Base-by-base conservation (phyloP, 2,329 filamentous ascomycete species). In the Zymoseptoria tritici region DNA sequence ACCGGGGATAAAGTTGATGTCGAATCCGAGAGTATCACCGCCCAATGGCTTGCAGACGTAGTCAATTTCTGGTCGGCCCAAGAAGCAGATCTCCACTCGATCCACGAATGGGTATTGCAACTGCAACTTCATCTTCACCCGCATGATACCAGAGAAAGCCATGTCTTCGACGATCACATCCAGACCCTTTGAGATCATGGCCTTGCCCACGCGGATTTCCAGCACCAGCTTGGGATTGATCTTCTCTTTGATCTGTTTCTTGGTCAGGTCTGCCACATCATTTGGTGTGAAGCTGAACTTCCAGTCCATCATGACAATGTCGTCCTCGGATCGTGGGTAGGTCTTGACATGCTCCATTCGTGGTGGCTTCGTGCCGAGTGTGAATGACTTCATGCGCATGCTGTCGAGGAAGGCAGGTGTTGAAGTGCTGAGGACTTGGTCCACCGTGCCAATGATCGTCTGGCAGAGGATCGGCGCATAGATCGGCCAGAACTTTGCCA, bases 401-500 rank as follows among this genome's bases (percentile, higher is more conserved):
- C 91, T 96, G 74, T 99, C 94, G 57, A 99, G 81, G 70, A 99
- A 97, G 0, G 88, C 85, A 0, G 94, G 94, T 0, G 92, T 97
- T 2, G 92, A 87, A 0, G 90, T 92, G 71, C 92, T 97, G 59
- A 99, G 80, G 55, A 99, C 91, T 78, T 97, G 94, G 71, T 99
- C 94, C 54, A 97, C 94, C 0, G 92, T 91, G 73, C 87, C 91
- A 76, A 97, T 89, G 69, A 99, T 89, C 21, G 91, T 95, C 67
- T 94, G 86, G 62, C 91, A 93, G 11, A 99, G 83, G 9, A 97
- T 90, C 1, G 94, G 94, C 58, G 94, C 91, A 73, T 96, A 97
- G 70, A 99, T 99, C 63, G 94, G 94, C 94, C 94, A 99, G 78
- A 99, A 99, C 74, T 99, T 99, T 77, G 95, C 86, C 68, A 99